phyloP scores from a whole-genome alignment of 2,329 filamentous ascomycete species.

The Ophiostoma piceae region DNA sequence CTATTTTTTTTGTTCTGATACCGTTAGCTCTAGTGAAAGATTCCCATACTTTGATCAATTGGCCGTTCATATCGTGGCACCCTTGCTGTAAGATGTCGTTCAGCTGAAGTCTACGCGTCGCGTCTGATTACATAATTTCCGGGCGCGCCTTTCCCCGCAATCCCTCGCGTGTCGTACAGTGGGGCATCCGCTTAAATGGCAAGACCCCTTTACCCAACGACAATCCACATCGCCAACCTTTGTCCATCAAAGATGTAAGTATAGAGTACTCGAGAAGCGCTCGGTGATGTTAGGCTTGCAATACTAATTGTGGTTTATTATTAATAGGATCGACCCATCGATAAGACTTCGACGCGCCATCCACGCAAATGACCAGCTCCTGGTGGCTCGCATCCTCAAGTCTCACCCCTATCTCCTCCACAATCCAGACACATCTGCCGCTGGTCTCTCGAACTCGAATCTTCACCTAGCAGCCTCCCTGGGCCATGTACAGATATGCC shows the following conservation, averaged over 20 bases:
- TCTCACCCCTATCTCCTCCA: slow-evolving; percentile 66
- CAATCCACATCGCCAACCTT: background rate
- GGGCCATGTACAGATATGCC: slow-evolving; percentile 64
- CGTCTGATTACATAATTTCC: background rate
- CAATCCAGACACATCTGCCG: slow-evolving; percentile 69
- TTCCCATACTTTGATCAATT: too few species aligned
- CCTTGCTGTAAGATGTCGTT: too few species aligned
- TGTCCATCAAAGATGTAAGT: slow-evolving; percentile 4
- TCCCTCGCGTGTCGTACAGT: background rate
- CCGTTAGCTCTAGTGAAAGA: too few species aligned
- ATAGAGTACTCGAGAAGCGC: background rate
- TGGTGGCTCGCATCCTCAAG: slow-evolving; percentile 70
- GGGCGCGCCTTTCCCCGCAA: background rate
- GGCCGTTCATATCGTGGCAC: too few species aligned
- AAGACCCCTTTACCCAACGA: background rate
- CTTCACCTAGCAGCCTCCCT: slow-evolving; percentile 74
- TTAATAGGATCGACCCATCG: slow-evolving; percentile 65
- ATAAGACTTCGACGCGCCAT: slow-evolving; percentile 78
- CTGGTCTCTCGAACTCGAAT: slow-evolving; percentile 71
- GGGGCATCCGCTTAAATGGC: background rate
- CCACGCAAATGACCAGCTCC: slow-evolving; percentile 62
- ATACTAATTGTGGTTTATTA: background rate
- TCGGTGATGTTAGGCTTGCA: background rate
- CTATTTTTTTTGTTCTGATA: too few species aligned
- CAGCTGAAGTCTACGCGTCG: background rate